Base-by-base conservation (phyloP, 345 rosid species). In the Citrus trifoliata region DNA sequence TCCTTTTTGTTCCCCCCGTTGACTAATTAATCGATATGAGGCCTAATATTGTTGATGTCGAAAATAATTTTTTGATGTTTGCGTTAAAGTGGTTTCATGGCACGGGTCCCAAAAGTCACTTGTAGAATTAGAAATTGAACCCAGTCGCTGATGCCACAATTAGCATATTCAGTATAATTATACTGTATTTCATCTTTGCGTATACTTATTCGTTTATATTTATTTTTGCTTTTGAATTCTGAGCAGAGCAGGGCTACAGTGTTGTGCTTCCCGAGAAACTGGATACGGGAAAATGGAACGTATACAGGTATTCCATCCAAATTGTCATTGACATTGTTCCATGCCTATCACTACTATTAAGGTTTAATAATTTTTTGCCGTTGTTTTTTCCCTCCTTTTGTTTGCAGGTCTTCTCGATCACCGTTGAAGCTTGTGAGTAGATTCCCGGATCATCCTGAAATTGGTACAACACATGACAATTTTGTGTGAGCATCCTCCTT, bases 191-290 rank as follows among this genome's bases (percentile, higher is more conserved):
- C 69, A 33, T 13, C 51, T 46, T 46, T 46, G 51, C 5, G 0
- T 3, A 13, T 46, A 13, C 51, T 13, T 46, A 46, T 46, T 46
- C 0, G 5, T n/a, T 67, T 71, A 2, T 53, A 18, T 53, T 80
- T n/a, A 58, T 65, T 64, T 67, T 63, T 81, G 65, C 56, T 38
- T 37, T 78, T 81, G 32, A 37, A 38, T 79, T 59, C 10, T 74
- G 62, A 87, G 73, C 91, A 96, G 99, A 90, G 77, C 92, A 88
- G 81, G 95, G 97, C 0, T 96, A 85, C 58, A 94, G 99, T 81
- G 95, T 90, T 77, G 97, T 88, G 80, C 97, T 96, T 73, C 99
- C 99, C 0, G 99, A 96, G 89, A 94, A 90, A 85, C 80, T 96
- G 90, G 90, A 87, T 53, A 87, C 95, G 1, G 99, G 98, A 38